phyloP scores from a whole-genome alignment of 495 filamentous ascomycete genomes.

The Trichocladium uniseriatum region DNA sequence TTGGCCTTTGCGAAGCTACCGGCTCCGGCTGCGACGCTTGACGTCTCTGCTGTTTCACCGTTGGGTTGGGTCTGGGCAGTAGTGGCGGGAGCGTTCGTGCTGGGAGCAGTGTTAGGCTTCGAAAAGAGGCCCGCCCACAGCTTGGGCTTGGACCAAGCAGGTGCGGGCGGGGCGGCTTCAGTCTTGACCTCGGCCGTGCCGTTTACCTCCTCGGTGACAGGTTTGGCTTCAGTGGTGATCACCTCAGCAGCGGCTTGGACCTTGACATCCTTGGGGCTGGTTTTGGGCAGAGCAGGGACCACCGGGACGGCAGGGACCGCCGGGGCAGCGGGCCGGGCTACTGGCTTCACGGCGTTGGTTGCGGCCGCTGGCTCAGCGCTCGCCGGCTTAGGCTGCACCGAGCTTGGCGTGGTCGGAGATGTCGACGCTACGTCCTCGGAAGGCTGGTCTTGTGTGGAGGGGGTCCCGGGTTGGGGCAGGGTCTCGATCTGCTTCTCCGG shows the following conservation, averaged over 20 bases:
- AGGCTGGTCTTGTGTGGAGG: slow-evolving; percentile 54
- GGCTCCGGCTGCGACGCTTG: slow-evolving; percentile 10
- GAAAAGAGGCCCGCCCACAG: slow-evolving; percentile 72
- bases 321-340: slow-evolving; percentile 44
- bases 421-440: slow-evolving; percentile 57
- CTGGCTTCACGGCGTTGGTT: slow-evolving; percentile 36
- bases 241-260: slow-evolving; percentile 30
- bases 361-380: slow-evolving; percentile 16
- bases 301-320: slow-evolving; percentile 60
- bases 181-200: slow-evolving; percentile 12
- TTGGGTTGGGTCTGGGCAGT: slow-evolving; percentile 21
- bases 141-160: slow-evolving; percentile 48
- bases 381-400: slow-evolving; percentile 40
- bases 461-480: slow-evolving; percentile 49
- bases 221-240: slow-evolving; percentile 10
- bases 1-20: slow-evolving; percentile 44
- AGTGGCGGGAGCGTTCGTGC: slow-evolving; percentile 19
- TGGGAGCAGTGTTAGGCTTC: slow-evolving; percentile 34
- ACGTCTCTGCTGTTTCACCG: slow-evolving; percentile 14
- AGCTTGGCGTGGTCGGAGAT: slow-evolving; percentile 63
- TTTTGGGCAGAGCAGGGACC: slow-evolving; percentile 56
- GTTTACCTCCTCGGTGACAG: slow-evolving; percentile 13
- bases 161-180: slow-evolving; percentile 27
- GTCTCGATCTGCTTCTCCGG: slow-evolving; percentile 14
- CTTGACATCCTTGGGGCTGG: slow-evolving; percentile 29